phyloP scores from a whole-genome alignment of 148 eudicot genomes.

The Camellia sinensis region DNA sequence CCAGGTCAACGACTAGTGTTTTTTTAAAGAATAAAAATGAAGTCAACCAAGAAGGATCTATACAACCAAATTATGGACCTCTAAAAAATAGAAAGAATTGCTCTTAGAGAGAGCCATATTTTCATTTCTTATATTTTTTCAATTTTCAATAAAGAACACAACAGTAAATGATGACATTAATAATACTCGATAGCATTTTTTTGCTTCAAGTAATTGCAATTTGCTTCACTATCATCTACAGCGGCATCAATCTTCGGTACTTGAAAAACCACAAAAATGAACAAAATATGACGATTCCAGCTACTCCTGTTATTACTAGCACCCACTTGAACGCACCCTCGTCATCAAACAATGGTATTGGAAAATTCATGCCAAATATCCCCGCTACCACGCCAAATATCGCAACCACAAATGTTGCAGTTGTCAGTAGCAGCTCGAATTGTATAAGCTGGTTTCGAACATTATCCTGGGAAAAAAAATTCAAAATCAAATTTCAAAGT shows the following conservation, averaged over 20 bases:
- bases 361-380: slow-evolving; percentile 91
- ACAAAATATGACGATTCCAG: slow-evolving; percentile 58
- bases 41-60: neutral
- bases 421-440: slow-evolving; percentile 85
- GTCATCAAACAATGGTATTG: slow-evolving; percentile 54
- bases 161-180: neutral
- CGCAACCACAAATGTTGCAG: slow-evolving; percentile 95
- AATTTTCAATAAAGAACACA: neutral
- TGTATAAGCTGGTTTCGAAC: slow-evolving; percentile 98
- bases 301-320: slow-evolving; percentile 59
- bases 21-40: neutral
- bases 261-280: slow-evolving; percentile 80
- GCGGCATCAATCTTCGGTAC: slow-evolving; percentile 82
- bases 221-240: slow-evolving; percentile 45
- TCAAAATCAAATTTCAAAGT: neutral
- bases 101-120: neutral
- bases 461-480: slow-evolving; percentile 61
- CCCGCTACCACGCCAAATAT: slow-evolving; percentile 97
- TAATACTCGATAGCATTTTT: neutral
- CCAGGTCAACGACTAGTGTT: no score
- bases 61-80: neutral
- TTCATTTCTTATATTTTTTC: neutral
- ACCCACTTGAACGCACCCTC: slow-evolving; percentile 80
- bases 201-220: neutral
- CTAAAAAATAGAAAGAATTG: neutral